Evolutionary conservation across 192 early-diverging fungal species (phyloP), one percentile per base, ranked within the genome.

Genomic region (Mortierella alpina): DNA sequence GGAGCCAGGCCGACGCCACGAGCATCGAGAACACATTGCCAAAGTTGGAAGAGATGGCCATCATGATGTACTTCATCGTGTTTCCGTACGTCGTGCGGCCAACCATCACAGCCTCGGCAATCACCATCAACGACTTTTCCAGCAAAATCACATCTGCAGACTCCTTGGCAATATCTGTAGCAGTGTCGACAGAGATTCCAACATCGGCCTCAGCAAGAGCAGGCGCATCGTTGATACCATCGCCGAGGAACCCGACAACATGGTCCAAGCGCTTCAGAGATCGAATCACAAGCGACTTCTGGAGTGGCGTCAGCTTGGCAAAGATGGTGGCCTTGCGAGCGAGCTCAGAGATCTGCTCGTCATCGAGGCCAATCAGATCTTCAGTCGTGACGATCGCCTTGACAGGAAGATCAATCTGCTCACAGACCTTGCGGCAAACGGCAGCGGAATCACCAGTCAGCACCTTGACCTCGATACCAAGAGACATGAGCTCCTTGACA

Each of bases 181-280:
- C 87, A 2, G 78, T 76, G 59, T 88, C 87, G 23, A 88, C 86
- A 13, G 81, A 83, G 59, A 89, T 86, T 5, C 86, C 86, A 45
- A 86, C 85, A 62, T 89, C 88, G 23, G 81, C 83, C 20, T 76
- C 83, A 48, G 82, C 51, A 2, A 89, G 66, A 5, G 88, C 88
- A 7, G 84, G 80, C 0, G 88, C 88, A 51, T 89, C 88, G 66
- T 89, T 89, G 77, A 89, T 86, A 14, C 88, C 86, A 59, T 88
- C 87, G 31, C 86, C 87, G 3, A 88, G 73, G 62, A 89, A 87
- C 12, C 86, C 86, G 42, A 87, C 84, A 6, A 73, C 72, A 17
- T 73, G 59, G 50, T 75, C 82, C 3, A 60, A 20, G 5, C 72
- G 72, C 63, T 88, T 83, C 42, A 88, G 57, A 13, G 80, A 66